phyloP scores from a whole-genome alignment of 805 yeast genomes.

The Nakazawaea ambrosiae region DNA sequence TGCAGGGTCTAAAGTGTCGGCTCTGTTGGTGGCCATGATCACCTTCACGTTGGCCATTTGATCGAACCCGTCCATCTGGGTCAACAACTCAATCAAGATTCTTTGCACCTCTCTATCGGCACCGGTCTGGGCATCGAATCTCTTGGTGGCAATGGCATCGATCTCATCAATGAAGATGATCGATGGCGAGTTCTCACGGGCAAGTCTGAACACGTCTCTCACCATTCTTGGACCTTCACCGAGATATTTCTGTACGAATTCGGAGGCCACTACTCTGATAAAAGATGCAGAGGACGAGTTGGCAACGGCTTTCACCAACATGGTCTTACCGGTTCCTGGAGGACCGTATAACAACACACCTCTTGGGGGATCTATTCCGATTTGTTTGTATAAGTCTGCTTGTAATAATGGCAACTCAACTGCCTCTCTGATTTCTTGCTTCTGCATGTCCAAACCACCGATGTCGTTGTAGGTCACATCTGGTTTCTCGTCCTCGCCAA shows the following conservation, averaged over 20 bases:
- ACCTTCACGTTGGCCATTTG: conserved; percentile 93
- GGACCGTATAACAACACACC: conserved; percentile 98
- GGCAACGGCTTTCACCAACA: conserved; percentile 98
- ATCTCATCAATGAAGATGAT: conserved; percentile 97
- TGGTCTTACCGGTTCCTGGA: conserved; percentile 99
- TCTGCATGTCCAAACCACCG: conserved; percentile 98
- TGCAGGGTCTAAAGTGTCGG: conserved; percentile 99
- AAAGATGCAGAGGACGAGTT: conserved; percentile 93
- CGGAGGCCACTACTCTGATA: conserved; percentile 96
- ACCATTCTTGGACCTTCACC: conserved; percentile 99
- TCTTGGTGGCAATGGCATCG: conserved; percentile 97
- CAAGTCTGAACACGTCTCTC: conserved; percentile 93
- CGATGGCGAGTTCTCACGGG: conserved; percentile 95
- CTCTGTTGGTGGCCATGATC: conserved; percentile 98
- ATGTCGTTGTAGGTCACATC: conserved; percentile 94
- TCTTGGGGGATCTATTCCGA: conserved; percentile 98
- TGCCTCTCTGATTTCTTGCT: conserved; percentile 97
- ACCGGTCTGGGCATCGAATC: conserved; percentile 99
- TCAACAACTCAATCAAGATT: conserved; percentile 87
- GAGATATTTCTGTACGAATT: conserved; percentile 93
- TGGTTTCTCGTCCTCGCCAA: conserved; percentile 90
- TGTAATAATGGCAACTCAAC: conserved; percentile 95
- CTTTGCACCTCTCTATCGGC: conserved; percentile 99
- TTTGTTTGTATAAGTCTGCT: conserved; percentile 91
- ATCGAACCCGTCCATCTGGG: conserved; percentile 99